A percentile compares a stretch with the other conserved stretches of the same genome.
Evolutionary conservation across 2,329 filamentous ascomycete species (phyloP).

Genomic region (Pseudogymnoascus verrucosus): DNA sequence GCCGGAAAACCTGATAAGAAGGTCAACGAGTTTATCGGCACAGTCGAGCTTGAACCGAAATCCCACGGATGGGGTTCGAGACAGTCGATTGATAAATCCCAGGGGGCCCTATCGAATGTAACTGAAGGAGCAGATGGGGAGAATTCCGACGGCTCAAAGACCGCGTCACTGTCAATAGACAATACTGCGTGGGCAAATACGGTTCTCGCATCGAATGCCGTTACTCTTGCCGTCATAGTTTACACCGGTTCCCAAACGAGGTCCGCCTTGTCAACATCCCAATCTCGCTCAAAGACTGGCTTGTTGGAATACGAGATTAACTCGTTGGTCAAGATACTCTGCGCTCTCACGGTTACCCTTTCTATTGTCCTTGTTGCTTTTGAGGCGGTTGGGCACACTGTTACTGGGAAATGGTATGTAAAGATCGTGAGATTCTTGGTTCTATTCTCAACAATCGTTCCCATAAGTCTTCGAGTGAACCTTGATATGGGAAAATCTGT

Average conservation of each 20-base stretch:
- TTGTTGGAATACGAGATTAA: constrained; percentile 95
- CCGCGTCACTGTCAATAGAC: constrained; percentile 77
- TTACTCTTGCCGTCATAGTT: constrained; percentile 79
- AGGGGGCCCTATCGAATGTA: constrained; percentile 19
- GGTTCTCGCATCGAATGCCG: constrained; percentile 86
- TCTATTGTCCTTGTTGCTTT: constrained; percentile 84
- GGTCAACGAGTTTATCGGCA: constrained; percentile 93
- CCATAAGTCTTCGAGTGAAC: constrained; percentile 92
- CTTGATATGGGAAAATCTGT: constrained; percentile 95
- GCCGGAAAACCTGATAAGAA: constrained; percentile 88
- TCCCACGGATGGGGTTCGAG: constrained; percentile 34
- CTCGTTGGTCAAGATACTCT: constrained; percentile 91
- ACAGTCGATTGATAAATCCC: constrained; percentile 30
- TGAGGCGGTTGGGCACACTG: constrained; percentile 65
- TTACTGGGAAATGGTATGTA: constrained; percentile 76
- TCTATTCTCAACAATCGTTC: constrained; percentile 97
- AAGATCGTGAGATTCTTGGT: constrained; percentile 98
- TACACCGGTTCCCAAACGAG: constrained; percentile 94
- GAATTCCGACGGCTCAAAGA: constrained; percentile 36
- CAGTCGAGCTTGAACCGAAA: constrained; percentile 63
- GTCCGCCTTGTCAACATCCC: constrained; percentile 84
- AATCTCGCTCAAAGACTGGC: constrained; percentile 88
- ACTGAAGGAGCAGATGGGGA: constrained; percentile 18
- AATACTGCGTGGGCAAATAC: constrained; percentile 99
- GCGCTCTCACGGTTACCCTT: constrained; percentile 74